These are phyloP conservation scores for Candida morakotiae DNA, from an alignment of 805 yeast genomes.

Conservation along the genomic window DNA sequence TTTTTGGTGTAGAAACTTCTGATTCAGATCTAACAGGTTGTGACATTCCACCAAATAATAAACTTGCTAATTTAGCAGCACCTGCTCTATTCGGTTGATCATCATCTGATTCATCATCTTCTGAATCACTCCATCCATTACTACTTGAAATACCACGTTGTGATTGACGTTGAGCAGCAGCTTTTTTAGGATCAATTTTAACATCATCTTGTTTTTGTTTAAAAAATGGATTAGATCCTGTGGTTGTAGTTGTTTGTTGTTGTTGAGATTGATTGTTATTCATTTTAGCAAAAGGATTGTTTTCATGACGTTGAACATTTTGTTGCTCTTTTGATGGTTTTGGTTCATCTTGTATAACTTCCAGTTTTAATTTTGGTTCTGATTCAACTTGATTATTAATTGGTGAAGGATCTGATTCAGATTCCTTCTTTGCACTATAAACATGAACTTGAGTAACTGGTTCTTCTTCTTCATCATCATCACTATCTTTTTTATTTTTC, in stretches of 20 bases:
- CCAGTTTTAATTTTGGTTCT: constrained; percentile 3
- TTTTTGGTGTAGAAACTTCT: constrained; percentile 2
- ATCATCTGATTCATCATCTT: constrained; percentile 44
- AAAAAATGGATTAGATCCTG: constrained; percentile 60
- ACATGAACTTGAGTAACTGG: constrained; percentile 19
- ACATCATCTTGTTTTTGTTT: constrained; percentile 13
- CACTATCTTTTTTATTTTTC: constrained; percentile 26
- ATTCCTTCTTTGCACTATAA: constrained; percentile 6
- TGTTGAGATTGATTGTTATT: constrained; percentile 7
- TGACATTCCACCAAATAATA: constrained; percentile 50
- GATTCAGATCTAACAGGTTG: constrained; percentile 23
- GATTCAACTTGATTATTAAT: constrained; percentile 2
- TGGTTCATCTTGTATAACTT: neutral
- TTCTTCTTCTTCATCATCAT: constrained; percentile 26
- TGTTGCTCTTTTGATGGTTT: constrained; percentile 2
- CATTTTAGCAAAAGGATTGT: constrained; percentile 49
- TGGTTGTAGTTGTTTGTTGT: constrained; percentile 8
- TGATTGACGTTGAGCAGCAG: constrained; percentile 68
- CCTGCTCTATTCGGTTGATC: constrained; percentile 47
- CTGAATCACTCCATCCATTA: constrained; percentile 46
- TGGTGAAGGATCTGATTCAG: neutral
- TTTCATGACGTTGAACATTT: constrained; percentile 23
- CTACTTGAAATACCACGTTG: constrained; percentile 53
- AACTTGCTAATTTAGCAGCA: constrained; percentile 53
- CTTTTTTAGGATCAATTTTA: constrained; percentile 49